Percentiles rank a stretch among this genome's conserved stretches.
Evolutionary conservation across 2,329 filamentous ascomycete genomes (phyloP).

Genomic region (Paracoccidioides lutzii): DNA sequence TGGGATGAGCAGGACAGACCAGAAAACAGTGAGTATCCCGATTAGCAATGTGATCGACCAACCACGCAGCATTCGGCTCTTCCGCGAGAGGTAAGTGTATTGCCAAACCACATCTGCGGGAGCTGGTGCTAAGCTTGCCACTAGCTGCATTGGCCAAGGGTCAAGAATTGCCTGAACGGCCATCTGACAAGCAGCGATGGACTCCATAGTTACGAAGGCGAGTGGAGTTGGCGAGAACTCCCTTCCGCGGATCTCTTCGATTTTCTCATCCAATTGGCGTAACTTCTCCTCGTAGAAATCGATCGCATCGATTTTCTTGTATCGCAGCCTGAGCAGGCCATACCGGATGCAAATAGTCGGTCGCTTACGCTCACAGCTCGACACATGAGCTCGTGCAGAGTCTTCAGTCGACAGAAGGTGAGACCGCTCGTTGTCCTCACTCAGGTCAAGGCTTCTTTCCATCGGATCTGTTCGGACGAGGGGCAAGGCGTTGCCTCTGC

Average conservation of each 20-base stretch:
- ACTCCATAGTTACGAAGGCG: constrained; percentile 96
- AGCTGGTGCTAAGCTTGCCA: constrained; percentile 75
- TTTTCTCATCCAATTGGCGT: constrained; percentile 61
- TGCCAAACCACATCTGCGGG: constrained; percentile 90
- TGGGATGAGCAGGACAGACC: constrained; percentile 69
- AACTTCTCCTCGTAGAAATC: constrained; percentile 88
- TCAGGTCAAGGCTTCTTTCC: constrained; percentile 13
- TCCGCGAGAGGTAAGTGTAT: constrained; percentile 74
- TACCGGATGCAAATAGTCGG: constrained; percentile 67
- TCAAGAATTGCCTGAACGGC: constrained; percentile 89
- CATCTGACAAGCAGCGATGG: constrained; percentile 85
- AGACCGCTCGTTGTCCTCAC: constrained; percentile 43
- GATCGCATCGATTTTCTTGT: constrained; percentile 70
- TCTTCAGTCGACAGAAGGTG: constrained; percentile 42
- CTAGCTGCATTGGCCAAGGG: constrained; percentile 69
- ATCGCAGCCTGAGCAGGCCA: constrained; percentile 60
- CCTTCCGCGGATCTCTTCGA: constrained; percentile 56
- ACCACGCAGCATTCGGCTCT: constrained; percentile 58
- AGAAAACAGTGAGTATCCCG: constrained; percentile 69
- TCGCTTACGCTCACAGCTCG: constrained; percentile 35
- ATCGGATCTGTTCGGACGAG: constrained; percentile 17
- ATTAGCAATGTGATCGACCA: constrained; percentile 81
- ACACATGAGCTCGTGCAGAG: constrained; percentile 28
- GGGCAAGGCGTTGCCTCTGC: constrained; percentile 29
- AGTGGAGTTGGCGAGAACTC: constrained; percentile 66